Evolutionary conservation across 106 monocot species (phyloP), one percentile per base, ranked within the genome.

Genomic region (Hemerocallis citrina): DNA sequence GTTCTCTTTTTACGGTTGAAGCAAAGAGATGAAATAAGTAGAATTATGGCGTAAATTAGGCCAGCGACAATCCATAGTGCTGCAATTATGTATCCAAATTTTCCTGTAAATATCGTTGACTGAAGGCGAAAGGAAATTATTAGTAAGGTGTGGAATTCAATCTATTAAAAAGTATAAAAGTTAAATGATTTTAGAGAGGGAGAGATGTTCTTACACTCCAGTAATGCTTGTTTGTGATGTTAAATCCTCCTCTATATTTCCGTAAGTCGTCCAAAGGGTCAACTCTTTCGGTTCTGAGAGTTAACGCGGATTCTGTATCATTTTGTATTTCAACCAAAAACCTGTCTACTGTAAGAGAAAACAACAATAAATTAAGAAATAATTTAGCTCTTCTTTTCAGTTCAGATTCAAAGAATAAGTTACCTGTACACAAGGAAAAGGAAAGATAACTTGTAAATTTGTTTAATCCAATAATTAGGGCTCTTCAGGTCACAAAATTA

Each of bases 201-300:
- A 54, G 14, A 54, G 25, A 29, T 57, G 17, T 43, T 57, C 78
- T 78, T 86, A 95, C 94, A 89, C 89, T 89, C 94, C 94, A 95
- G 59, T 95, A 95, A 65, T 95, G 89, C 64, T 85, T 86, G 75
- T 89, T 74, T 41, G 89, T 89, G 54, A 95, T 80, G 66, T 95
- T 80, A 49, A 74, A 89, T 15, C 94, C 94, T 42, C 86, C 94
- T 72, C 40, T 81, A 44, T 95, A 95, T 71, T 83, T 89, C 65
- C 58, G 73, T 36, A 95, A 74, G 35, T 63, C 50, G 55, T 83
- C 72, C 58, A 89, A 59, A 36, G 94, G 94, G 70, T 95, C 94
- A 45, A 83, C 51, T 61, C 94, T 80, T 55, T 80, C 68, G 47
- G 78, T 86, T 63, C 82, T 68, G 21, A 22, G 29, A 7, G 68